Conservation (phyloP, 2,329 filamentous ascomycete species). For the Bipolaris gigantea region DNA sequence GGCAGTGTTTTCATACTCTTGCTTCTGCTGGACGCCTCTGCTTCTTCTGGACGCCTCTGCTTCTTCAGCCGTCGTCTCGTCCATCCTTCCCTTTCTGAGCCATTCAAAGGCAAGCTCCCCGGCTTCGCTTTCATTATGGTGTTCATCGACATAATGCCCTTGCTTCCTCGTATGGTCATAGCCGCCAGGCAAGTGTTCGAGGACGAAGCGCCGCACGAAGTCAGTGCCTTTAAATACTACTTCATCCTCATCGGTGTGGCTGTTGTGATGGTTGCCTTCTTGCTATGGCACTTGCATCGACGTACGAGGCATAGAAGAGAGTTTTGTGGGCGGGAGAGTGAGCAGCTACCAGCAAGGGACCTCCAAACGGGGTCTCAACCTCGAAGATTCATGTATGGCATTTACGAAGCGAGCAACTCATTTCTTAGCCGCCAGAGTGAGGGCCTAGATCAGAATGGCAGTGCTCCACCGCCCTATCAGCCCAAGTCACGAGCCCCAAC, state of each 20-base stretch:
- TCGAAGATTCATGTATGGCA: conserved; percentile 36
- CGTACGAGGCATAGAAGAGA: conserved; percentile 45
- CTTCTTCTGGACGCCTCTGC: not conserved
- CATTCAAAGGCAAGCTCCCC: not conserved
- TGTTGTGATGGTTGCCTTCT: conserved; percentile 48
- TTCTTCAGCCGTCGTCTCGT: not conserved
- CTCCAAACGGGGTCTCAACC: conserved; percentile 40
- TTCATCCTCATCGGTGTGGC: conserved; percentile 61
- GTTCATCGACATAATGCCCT: not conserved
- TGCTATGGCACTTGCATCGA: conserved; percentile 51
- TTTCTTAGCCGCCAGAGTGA: conserved; percentile 48
- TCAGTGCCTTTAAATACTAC: conserved; percentile 50
- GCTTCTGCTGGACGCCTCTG: not conserved
- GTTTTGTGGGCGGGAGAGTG: conserved; percentile 29
- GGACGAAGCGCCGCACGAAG: not conserved
- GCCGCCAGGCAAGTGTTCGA: not conserved
- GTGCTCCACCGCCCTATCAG: conserved; percentile 66
- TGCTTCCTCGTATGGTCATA: not conserved
- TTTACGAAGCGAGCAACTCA: conserved; percentile 23
- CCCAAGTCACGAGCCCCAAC: conserved; percentile 33
- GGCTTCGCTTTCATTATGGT: not conserved
- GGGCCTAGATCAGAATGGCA: conserved; percentile 65
- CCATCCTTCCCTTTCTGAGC: not conserved
- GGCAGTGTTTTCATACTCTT: not conserved
- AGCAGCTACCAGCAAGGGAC: conserved; percentile 42